phyloP scores from a whole-genome alignment of 352 stramenopile species.

The Phytophthora sansomeana region DNA sequence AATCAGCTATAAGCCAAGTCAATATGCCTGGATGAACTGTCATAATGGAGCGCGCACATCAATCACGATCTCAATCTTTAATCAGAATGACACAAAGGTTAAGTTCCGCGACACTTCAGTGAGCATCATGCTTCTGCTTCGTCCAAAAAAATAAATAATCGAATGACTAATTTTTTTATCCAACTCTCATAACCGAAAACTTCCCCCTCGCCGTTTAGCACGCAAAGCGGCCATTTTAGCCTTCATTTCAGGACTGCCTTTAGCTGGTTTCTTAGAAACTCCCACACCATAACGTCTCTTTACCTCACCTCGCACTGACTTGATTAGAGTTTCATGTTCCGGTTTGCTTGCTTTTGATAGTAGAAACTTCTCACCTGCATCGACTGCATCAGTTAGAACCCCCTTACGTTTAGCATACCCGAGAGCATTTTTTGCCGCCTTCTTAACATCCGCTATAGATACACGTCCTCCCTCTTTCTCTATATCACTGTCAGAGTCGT shows the following conservation, averaged over 20 bases:
- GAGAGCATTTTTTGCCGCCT: no score
- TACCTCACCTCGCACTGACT: slow-evolving; percentile 1
- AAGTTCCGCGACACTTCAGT: slow-evolving; percentile 13
- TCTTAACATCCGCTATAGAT: slow-evolving; percentile 14
- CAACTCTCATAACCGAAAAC: no score
- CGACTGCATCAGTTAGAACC: slow-evolving; percentile 7
- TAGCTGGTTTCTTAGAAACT: slow-evolving; percentile 7
- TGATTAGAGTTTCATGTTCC: slow-evolving; percentile 17
- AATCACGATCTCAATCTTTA: slow-evolving; percentile 22
- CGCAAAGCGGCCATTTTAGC: slow-evolving; percentile 11
- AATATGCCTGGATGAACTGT: slow-evolving; percentile 31
- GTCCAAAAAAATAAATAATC: slow-evolving; percentile 18
- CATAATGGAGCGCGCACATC: slow-evolving; percentile 15
- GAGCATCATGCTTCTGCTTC: slow-evolving; percentile 18
- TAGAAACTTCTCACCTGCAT: slow-evolving; percentile 18
- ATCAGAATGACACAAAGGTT: slow-evolving; percentile 17
- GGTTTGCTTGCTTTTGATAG: slow-evolving; percentile 12
- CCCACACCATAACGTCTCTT: slow-evolving; percentile 20
- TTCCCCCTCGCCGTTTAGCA: no score
- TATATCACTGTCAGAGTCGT: slow-evolving; percentile 17
- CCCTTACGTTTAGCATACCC: slow-evolving; percentile 28
- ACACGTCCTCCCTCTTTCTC: slow-evolving; percentile 9
- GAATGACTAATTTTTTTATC: slow-evolving; percentile 8
- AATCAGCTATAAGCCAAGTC: slow-evolving; percentile 26
- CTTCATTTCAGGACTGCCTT: slow-evolving; percentile 16